Evolutionary conservation across 2,329 filamentous ascomycete species (phyloP), one percentile per base, ranked within the genome.

Genomic region (Ophiocordyceps australis): DNA sequence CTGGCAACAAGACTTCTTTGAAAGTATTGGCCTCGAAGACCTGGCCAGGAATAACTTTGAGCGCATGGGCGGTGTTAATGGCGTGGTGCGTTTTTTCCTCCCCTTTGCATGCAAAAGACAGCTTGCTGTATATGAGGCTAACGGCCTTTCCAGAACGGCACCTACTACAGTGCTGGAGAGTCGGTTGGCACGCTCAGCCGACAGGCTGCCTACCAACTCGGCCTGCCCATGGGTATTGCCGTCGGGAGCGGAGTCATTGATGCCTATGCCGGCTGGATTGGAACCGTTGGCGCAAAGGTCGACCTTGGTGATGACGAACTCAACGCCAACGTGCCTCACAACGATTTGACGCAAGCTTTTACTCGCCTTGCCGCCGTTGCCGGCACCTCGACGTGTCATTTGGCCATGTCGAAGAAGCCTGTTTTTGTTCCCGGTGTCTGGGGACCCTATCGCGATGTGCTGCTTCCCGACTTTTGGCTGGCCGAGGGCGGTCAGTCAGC

Each of bases 221-320:
- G 89, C 7, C 65, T 98, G 4, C 76, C 76, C 5, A 62, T 76
- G 13, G 86, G 85, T 20, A 89, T 94, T 38, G 82, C 89, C 12
- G 78, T 98, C 28, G 89, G 89, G 28, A 92, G 82, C 43, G 85
- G 85, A 49, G 89, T 98, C 35, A 98, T 98, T 43, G 89, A 98
- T 48, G 89, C 89, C 12, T 98, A 98, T 43, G 89, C 89, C 31
- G 89, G 89, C 35, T 98, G 89, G 89, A 89, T 98, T 38, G 89
- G 89, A 32, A 95, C 89, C 2, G 89, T 98, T n/a, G 89, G 89
- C 30, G 86, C 89, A 32, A 94, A 94, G 51, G 81, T 94, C 39
- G 67, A 82, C 36, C 65, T 91, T 11, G 62, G 64, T 21, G 39
- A 47, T 19, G 69, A 77, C 29, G 65, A 76, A 24, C 62, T 86